Base-by-base conservation (phyloP, 345 rosid genomes). In the Salix dunnii region DNA sequence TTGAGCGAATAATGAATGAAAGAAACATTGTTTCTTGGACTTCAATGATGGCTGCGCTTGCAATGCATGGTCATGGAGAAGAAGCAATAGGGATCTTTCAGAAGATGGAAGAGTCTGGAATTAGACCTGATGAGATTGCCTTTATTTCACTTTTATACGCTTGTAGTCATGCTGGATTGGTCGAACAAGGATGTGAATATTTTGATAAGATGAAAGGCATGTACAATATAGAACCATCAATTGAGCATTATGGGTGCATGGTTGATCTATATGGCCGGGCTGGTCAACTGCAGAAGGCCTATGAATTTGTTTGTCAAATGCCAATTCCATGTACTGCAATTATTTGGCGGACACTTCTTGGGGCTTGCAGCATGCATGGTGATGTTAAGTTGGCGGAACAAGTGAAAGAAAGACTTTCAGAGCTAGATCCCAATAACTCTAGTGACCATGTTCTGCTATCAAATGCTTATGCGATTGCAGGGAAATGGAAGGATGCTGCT, bases 231-330 rank as follows among this genome's bases (percentile, higher is more conserved):
- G 61, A 74, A 68, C 98, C 99, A 58, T 82, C 81, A 20, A 86
- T 89, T 42, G 97, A 93, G 63, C 84, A 82, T 70, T 82, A 82
- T 36, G 81, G 84, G 23, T 82, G 84, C 69, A 77, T 82, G 81
- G 99, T 95, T 73, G 99, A 93, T 85, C 93, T 95, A 61, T 91
- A 91, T 74, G 97, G 99, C 38, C 90, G 99, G 70, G 94, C 98
- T n/a, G 93, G 91, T 80, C 83, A 87, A 85, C 81, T 95, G 78
- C 89, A 87, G 46, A 96, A 89, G 82, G 99, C 99, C 27, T 89
- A 87, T 77, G 86, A 85, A 81, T 83, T 95, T 46, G 84, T 90
- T 21, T 87, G 79, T 64, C 92, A 86, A 20, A 91, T 94, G 96
- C 86, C 94, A 76, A 83, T 78, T 61, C 90, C 88, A 68, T 96